phyloP scores from a whole-genome alignment of 345 rosid genomes.

The Sapria himalayana region DNA sequence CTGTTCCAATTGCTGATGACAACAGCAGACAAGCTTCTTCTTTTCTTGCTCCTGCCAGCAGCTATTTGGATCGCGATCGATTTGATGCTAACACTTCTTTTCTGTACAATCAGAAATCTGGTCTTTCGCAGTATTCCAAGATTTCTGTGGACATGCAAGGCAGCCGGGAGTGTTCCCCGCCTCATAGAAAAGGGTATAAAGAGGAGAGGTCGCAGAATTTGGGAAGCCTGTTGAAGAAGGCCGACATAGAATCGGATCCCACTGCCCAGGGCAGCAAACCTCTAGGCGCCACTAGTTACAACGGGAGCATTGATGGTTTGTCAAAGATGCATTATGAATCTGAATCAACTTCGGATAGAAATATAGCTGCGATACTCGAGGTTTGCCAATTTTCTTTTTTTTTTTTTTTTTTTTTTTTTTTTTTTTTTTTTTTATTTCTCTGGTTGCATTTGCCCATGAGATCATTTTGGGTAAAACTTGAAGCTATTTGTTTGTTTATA shows the following conservation, averaged over 20 bases:
- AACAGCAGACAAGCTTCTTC: conserved; percentile 26
- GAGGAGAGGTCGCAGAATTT: conserved; percentile 55
- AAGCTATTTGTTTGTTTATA: no score
- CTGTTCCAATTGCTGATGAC: conserved; percentile 27
- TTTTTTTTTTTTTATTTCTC: background rate
- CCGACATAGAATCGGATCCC: conserved; percentile 25
- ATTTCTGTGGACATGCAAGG: no score
- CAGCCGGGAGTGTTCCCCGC: conserved; percentile 63
- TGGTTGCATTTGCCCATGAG: no score
- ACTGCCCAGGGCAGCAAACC: conserved; percentile 22
- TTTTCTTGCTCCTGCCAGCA: no score
- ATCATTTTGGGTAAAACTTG: no score
- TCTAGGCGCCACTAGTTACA: conserved; percentile 18
- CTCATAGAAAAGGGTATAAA: conserved; percentile 50
- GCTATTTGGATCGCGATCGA: conserved; percentile 35
- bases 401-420: background rate
- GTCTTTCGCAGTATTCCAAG: no score
- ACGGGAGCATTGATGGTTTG: conserved; percentile 22
- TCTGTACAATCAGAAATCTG: no score
- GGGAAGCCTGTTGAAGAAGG: conserved; percentile 34
- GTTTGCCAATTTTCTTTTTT: conserved; percentile 16
- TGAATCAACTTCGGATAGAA: conserved; percentile 38
- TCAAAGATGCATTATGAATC: conserved; percentile 26
- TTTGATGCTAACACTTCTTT: conserved; percentile 26
- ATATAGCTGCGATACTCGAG: conserved; percentile 68